A percentile compares a stretch with the other conserved stretches of the same genome.
phyloP scores from a whole-genome alignment of 768 basidiomycete species.

The Gymnopilus junonius region DNA sequence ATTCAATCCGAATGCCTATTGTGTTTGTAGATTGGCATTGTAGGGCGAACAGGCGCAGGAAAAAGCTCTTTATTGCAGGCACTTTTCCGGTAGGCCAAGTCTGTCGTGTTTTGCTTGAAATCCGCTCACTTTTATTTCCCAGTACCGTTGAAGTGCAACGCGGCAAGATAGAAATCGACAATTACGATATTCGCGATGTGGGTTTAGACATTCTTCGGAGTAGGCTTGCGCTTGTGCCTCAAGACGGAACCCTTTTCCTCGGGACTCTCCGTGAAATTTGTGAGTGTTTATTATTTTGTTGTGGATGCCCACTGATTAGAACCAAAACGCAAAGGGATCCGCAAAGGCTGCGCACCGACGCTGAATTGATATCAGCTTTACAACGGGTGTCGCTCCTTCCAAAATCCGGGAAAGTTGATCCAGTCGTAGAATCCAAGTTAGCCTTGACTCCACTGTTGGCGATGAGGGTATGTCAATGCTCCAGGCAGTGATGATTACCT shows the following conservation, averaged over 20 bases:
- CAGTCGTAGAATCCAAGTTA: constrained; percentile 66
- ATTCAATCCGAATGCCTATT: background rate
- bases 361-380: constrained; percentile 63
- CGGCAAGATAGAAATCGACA: constrained; percentile 66
- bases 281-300: constrained; percentile 12
- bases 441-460: constrained; percentile 60
- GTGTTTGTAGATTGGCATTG: constrained; percentile 43
- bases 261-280: constrained; percentile 51
- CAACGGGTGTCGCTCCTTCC: constrained; percentile 67
- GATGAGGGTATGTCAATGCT: constrained; percentile 51
- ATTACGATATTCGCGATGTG: constrained; percentile 51
- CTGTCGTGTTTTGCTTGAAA: background rate
- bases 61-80: constrained; percentile 64
- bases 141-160: constrained; percentile 63
- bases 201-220: constrained; percentile 59
- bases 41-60: constrained; percentile 53
- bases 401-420: constrained; percentile 45
- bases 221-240: constrained; percentile 70
- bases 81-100: constrained; percentile 48
- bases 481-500: background rate
- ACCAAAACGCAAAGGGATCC: constrained; percentile 50
- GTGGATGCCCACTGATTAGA: background rate
- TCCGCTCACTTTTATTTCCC: background rate
- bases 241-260: constrained; percentile 57
- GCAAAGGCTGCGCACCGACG: constrained; percentile 54